phyloP scores from a whole-genome alignment of 768 basidiomycete genomes.

The Rhodotorula graminis region DNA sequence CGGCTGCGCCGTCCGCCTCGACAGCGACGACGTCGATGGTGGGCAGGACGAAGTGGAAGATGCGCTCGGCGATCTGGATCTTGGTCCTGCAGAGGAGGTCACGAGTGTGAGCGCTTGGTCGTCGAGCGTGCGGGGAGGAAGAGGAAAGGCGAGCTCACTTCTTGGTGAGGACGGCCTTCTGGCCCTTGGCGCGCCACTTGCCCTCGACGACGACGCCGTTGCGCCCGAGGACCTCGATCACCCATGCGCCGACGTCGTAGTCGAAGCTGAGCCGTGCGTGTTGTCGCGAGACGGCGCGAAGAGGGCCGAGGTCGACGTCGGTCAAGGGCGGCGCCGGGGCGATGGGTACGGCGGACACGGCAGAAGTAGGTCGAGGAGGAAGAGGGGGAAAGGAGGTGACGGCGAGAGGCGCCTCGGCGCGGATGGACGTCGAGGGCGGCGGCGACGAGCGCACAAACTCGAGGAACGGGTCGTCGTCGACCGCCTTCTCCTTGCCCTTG shows the following conservation, averaged over 20 bases:
- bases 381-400: neutral
- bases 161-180: constrained; percentile 75
- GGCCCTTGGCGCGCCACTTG: constrained; percentile 85
- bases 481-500: constrained; percentile 24
- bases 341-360: no score
- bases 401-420: neutral
- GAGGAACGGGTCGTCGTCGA: constrained; percentile 9
- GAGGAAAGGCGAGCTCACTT: constrained; percentile 54
- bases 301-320: constrained; percentile 75
- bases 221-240: constrained; percentile 84
- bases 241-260: constrained; percentile 62
- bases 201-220: constrained; percentile 99
- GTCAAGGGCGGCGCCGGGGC: constrained; percentile 1
- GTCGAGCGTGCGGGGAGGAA: no score
- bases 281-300: constrained; percentile 94
- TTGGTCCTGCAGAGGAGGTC: constrained; percentile 58
- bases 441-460: constrained; percentile 23
- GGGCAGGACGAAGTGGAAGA: constrained; percentile 93
- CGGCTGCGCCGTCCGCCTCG: neutral
- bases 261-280: constrained; percentile 95
- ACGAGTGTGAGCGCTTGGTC: neutral
- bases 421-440: neutral
- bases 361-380: neutral
- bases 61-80: constrained; percentile 94
- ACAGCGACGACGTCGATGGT: constrained; percentile 27